Conservation (phyloP, 345 rosid species). For the Boechera stricta region DNA sequence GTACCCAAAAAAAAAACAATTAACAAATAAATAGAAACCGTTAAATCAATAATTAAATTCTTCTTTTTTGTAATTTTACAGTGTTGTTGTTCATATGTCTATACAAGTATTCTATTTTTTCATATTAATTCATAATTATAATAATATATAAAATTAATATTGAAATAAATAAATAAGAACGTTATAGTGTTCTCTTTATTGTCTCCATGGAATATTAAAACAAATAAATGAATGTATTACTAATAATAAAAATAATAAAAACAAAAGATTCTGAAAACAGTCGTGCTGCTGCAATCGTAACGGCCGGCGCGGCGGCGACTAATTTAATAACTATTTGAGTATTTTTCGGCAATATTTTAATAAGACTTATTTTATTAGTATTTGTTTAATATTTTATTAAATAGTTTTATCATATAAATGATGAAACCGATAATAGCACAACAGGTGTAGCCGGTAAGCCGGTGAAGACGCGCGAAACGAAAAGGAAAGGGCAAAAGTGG, state of each 20-base stretch:
- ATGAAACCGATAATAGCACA: neutral
- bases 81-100: no score
- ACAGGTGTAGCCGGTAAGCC: constrained; percentile 43
- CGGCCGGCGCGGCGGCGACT: constrained; percentile 40
- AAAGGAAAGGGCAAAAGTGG: constrained; percentile 32
- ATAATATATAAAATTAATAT: neutral
- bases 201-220: neutral
- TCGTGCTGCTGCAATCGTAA: constrained; percentile 36
- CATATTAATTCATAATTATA: neutral
- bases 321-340: neutral
- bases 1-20: neutral
- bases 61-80: no score
- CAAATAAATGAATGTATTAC: neutral
- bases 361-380: no score
- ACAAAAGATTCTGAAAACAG: constrained; percentile 11
- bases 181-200: neutral
- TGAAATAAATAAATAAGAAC: neutral
- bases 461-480: constrained; percentile 44
- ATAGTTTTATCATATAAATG: no score
- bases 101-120: no score
- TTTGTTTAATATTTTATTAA: neutral
- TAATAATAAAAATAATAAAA: neutral
- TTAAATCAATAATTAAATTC: neutral
- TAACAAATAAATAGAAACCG: neutral
- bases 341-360: no score